Conservation (phyloP, 495 filamentous ascomycete genomes). For the Bombardia bombarda region DNA sequence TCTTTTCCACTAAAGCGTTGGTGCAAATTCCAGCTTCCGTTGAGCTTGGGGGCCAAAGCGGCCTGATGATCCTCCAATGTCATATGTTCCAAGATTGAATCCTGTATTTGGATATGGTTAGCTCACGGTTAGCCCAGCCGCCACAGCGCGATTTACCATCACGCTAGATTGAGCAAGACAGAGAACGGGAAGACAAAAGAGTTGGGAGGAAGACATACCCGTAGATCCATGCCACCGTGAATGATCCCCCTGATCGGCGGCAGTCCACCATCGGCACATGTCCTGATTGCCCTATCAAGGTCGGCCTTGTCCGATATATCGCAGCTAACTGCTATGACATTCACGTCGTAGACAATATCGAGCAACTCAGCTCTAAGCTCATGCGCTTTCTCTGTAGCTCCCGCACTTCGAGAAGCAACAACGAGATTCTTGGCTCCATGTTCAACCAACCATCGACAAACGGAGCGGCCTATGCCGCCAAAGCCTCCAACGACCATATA, state of each 20-base stretch:
- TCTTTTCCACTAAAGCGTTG: slow-evolving; percentile 15
- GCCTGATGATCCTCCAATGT: slow-evolving; percentile 30
- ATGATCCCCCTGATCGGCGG: slow-evolving; percentile 38
- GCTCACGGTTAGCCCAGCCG: neutral
- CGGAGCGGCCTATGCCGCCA: slow-evolving; percentile 52
- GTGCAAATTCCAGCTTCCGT: slow-evolving; percentile 46
- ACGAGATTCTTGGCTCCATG: slow-evolving; percentile 51
- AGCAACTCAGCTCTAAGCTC: slow-evolving; percentile 28
- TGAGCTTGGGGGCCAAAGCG: slow-evolving; percentile 38
- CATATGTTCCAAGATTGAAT: slow-evolving; percentile 41
- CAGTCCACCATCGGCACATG: slow-evolving; percentile 19
- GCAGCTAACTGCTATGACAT: slow-evolving; percentile 30
- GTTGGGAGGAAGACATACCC: slow-evolving; percentile 17
- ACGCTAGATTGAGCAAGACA: no score
- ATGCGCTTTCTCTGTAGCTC: slow-evolving; percentile 22
- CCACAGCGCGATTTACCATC: no score
- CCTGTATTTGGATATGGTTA: slow-evolving; percentile 21
- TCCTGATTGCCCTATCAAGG: slow-evolving; percentile 24
- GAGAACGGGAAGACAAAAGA: neutral
- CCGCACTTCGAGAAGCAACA: slow-evolving; percentile 48
- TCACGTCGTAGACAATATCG: no score
- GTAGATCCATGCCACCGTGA: slow-evolving; percentile 48
- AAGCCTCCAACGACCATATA: slow-evolving; percentile 57
- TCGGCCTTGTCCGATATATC: slow-evolving; percentile 31
- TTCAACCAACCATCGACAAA: slow-evolving; percentile 50